phyloP scores from a whole-genome alignment of 768 basidiomycete genomes.

The Suillus variegatus region DNA sequence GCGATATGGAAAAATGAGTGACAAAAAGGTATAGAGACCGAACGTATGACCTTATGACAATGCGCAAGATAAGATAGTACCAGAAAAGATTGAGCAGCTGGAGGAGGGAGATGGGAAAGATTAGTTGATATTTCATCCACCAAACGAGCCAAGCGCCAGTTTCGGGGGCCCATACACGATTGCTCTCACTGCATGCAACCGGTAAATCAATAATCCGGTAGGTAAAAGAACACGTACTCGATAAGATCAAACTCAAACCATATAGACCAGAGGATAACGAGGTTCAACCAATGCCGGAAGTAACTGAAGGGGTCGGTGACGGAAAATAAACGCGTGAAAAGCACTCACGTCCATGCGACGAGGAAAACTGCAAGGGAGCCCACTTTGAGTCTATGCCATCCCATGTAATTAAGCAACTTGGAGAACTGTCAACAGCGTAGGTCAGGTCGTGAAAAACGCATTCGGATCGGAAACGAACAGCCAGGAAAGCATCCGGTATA shows the following conservation, averaged over 20 bases:
- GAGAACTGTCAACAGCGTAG: constrained; percentile 52
- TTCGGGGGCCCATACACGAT: constrained; percentile 57
- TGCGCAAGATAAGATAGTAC: constrained; percentile 84
- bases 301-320: constrained; percentile 53
- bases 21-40: not conserved
- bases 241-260: constrained; percentile 75
- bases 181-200: constrained; percentile 43
- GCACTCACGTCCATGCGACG: constrained; percentile 76
- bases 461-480: constrained; percentile 47
- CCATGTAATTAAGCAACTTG: constrained; percentile 88
- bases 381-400: constrained; percentile 61
- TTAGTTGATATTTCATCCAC: constrained; percentile 87
- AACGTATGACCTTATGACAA: constrained; percentile 65
- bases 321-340: not conserved
- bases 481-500: constrained; percentile 86
- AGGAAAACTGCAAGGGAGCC: constrained; percentile 67
- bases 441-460: not conserved
- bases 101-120: constrained; percentile 69
- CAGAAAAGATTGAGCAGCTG: constrained; percentile 91
- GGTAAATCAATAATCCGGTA: constrained; percentile 2
- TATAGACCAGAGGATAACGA: constrained; percentile 85
- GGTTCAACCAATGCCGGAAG: constrained; percentile 90
- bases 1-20: constrained; percentile 12
- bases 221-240: constrained; percentile 54
- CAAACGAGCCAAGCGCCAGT: constrained; percentile 67